Conservation (phyloP, 805 yeast genomes). For the Lipomyces lipofer region DNA sequence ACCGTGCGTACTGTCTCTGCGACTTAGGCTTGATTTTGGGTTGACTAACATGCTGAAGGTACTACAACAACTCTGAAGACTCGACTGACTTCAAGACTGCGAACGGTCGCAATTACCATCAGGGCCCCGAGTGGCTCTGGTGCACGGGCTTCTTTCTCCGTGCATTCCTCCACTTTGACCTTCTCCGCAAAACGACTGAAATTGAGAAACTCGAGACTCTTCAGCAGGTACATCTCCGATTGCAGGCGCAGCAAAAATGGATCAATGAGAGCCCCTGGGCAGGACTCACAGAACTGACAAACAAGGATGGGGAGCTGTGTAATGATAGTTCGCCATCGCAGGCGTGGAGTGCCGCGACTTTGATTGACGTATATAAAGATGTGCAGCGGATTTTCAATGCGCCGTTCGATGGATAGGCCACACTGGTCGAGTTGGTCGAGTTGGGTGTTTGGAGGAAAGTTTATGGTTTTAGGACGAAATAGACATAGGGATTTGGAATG, state of each 20-base stretch:
- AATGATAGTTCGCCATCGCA: constrained; percentile 91
- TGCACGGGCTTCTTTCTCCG: constrained; percentile 81
- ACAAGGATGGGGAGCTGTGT: constrained; percentile 81
- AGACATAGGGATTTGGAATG: too few species aligned
- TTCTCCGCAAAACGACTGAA: constrained; percentile 41
- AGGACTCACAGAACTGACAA: constrained; percentile 88
- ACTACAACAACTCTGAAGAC: constrained; percentile 79
- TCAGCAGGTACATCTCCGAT: constrained; percentile 59
- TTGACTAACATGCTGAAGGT: constrained; percentile 31
- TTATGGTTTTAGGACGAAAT: too few species aligned
- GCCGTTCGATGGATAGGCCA: too few species aligned
- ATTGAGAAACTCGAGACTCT: constrained; percentile 54
- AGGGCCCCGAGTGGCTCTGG: constrained; percentile 99
- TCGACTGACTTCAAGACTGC: constrained; percentile 86
- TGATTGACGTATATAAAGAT: constrained; percentile 77
- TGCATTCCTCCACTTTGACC: constrained; percentile 63
- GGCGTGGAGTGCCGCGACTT: constrained; percentile 92
- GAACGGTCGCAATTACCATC: constrained; percentile 95
- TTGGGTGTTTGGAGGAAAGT: too few species aligned
- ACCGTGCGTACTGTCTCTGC: constrained; percentile 46
- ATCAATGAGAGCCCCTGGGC: constrained; percentile 82
- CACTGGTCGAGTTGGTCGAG: too few species aligned
- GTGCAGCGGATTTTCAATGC: constrained; percentile 3
- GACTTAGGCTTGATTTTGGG: not conserved
- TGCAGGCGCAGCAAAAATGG: constrained; percentile 69